Conservation (phyloP, 768 basidiomycete species). For the Sarcodon aspratus region DNA sequence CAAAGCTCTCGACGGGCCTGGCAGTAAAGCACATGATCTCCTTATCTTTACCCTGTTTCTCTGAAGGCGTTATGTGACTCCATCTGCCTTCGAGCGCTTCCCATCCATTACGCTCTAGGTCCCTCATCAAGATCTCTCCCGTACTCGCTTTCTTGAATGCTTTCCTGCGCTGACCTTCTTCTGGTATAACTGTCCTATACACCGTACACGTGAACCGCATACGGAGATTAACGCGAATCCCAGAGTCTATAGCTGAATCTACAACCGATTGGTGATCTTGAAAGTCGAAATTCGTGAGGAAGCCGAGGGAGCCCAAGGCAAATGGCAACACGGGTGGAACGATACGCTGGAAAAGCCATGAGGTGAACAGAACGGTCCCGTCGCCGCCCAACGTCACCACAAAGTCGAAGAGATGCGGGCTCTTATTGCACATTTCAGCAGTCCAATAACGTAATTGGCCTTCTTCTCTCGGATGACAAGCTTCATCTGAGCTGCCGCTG, state of each 20-base stretch:
- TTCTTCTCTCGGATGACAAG: conserved; percentile 36
- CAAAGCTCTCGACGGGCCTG: conserved; percentile 89
- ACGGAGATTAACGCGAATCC: conserved; percentile 93
- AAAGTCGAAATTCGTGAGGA: conserved; percentile 96
- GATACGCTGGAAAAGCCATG: conserved; percentile 97
- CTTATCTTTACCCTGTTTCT: conserved; percentile 63
- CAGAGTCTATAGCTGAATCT: conserved; percentile 80
- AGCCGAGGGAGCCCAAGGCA: conserved; percentile 93
- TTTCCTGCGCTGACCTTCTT: conserved; percentile 49
- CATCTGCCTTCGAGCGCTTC: conserved; percentile 86
- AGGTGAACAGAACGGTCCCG: conserved; percentile 96
- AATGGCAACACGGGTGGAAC: conserved; percentile 98
- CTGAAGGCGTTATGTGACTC: conserved; percentile 14
- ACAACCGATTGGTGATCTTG: conserved; percentile 75
- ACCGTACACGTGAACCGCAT: conserved; percentile 99
- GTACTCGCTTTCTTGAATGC: conserved; percentile 91
- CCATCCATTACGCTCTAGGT: conserved; percentile 86
- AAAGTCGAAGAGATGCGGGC: conserved; percentile 92
- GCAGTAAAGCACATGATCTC: conserved; percentile 99
- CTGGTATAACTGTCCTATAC: conserved; percentile 78
- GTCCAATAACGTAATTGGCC: conserved; percentile 98
- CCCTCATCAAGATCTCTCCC: conserved; percentile 95
- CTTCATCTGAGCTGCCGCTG: conserved; percentile 29
- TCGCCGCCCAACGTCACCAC: conserved; percentile 97
- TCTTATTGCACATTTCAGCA: conserved; percentile 85